phyloP scores from a whole-genome alignment of 1,139 yeast genomes.

The Debaryomyces sp. region DNA sequence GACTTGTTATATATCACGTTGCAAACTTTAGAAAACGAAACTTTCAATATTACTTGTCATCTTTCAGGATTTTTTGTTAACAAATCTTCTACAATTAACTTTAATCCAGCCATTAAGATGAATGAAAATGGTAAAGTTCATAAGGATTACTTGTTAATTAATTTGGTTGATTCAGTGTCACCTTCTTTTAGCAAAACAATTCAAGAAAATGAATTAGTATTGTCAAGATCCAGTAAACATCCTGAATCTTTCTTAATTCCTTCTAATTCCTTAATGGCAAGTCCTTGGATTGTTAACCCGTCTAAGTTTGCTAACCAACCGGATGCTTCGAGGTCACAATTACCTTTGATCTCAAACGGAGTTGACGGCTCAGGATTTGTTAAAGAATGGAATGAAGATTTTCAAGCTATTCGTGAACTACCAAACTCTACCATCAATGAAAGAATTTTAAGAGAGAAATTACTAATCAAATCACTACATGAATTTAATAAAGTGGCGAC shows the following conservation, averaged over 20 bases:
- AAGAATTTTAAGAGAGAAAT: slow-evolving; percentile 73
- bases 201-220: slow-evolving; percentile 40
- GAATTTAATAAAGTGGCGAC: slow-evolving; percentile 81
- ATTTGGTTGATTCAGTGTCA: slow-evolving; percentile 58
- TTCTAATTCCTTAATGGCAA: slow-evolving; percentile 57
- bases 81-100: slow-evolving; percentile 64
- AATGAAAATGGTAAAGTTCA: slow-evolving; percentile 39
- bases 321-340: slow-evolving; percentile 67
- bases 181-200: slow-evolving; percentile 49
- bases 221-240: slow-evolving; percentile 50
- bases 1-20: slow-evolving; percentile 77
- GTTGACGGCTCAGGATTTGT: slow-evolving; percentile 58
- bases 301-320: slow-evolving; percentile 36
- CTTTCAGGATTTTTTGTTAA: slow-evolving; percentile 79
- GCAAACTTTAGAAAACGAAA: slow-evolving; percentile 81
- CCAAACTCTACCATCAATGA: slow-evolving; percentile 61
- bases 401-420: slow-evolving; percentile 78
- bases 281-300: slow-evolving; percentile 74
- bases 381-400: slow-evolving; percentile 91
- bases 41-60: slow-evolving; percentile 75
- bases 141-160: slow-evolving; percentile 51
- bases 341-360: slow-evolving; percentile 55
- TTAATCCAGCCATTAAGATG: slow-evolving; percentile 64
- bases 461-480: slow-evolving; percentile 69
- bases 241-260: slow-evolving; percentile 65